These are phyloP conservation scores for Magnusiomyces paraingens DNA, from an alignment of 1,139 yeast species.

Conservation along the genomic window DNA sequence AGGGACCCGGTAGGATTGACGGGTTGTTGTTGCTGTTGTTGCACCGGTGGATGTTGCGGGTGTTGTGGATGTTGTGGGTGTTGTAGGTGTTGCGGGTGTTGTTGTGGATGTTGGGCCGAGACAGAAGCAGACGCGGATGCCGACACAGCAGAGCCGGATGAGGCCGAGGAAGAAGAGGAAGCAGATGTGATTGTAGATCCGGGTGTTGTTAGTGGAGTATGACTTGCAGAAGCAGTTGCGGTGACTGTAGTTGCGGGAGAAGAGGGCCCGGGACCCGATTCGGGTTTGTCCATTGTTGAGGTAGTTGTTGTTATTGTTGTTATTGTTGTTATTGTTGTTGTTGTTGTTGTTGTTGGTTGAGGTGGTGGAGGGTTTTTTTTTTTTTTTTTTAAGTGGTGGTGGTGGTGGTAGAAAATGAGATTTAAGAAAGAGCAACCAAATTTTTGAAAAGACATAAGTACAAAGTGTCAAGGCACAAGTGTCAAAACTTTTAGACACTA, in stretches of 20 bases:
- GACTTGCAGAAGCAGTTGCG: not conserved
- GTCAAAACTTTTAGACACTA: too few relatives aligned
- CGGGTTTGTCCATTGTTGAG: constrained; percentile 15
- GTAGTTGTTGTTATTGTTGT: constrained; percentile 5
- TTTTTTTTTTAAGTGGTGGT: not conserved
- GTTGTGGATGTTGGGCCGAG: not conserved
- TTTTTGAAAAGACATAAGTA: not conserved
- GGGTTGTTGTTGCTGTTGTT: too few relatives aligned
- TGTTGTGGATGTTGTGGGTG: not conserved
- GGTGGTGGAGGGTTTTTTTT: not conserved
- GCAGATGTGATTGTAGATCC: not conserved
- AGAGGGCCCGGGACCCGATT: constrained; percentile 24
- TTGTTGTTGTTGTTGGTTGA: constrained; percentile 2
- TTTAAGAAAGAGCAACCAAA: not conserved
- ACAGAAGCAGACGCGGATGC: not conserved
- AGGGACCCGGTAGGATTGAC: too few relatives aligned
- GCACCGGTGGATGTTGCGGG: constrained; percentile 33
- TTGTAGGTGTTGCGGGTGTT: not conserved
- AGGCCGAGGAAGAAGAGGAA: not conserved
- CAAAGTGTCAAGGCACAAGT: not conserved
- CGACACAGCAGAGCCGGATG: not conserved
- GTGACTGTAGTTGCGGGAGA: not conserved
- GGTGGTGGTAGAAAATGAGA: not conserved
- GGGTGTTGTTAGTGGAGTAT: not conserved
- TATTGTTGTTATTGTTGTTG: constrained; percentile 4